phyloP scores from a whole-genome alignment of 148 eudicot species.

The Heliosperma pusillum region DNA sequence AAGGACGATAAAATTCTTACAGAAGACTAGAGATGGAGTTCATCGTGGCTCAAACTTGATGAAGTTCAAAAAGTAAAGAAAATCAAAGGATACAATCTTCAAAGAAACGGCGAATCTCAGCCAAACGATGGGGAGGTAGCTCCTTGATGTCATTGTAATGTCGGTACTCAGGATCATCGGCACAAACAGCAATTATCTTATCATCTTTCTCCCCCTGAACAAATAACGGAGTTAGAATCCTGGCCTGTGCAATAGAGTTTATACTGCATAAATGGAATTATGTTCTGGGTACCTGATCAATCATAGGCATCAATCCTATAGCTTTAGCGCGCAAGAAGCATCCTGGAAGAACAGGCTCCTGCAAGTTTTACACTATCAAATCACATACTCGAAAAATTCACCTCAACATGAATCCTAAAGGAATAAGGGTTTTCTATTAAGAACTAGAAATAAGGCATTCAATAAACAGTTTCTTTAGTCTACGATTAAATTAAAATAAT shows the following conservation, averaged over 20 bases:
- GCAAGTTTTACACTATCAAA: not conserved
- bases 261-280: not conserved
- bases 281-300: conserved; percentile 53
- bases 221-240: conserved; percentile 11
- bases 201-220: conserved; percentile 78
- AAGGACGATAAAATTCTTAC: no score
- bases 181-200: conserved; percentile 82
- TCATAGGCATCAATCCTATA: conserved; percentile 88
- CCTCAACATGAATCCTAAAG: no score
- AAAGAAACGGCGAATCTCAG: conserved; percentile 83
- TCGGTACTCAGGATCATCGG: conserved; percentile 79
- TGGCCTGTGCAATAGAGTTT: not conserved
- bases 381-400: no score
- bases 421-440: no score
- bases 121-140: conserved; percentile 82
- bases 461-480: no score
- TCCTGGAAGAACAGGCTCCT: conserved; percentile 87
- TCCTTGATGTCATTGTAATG: conserved; percentile 69
- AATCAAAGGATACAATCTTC: conserved; percentile 70
- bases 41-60: no score
- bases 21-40: no score
- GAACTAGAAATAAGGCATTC: no score
- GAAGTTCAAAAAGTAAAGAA: not conserved
- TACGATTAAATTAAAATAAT: no score
- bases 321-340: conserved; percentile 83